These are phyloP conservation scores for Gymnopus androsaceus DNA, from an alignment of 1,284 basidiomycete genomes.

Conservation along the genomic window DNA sequence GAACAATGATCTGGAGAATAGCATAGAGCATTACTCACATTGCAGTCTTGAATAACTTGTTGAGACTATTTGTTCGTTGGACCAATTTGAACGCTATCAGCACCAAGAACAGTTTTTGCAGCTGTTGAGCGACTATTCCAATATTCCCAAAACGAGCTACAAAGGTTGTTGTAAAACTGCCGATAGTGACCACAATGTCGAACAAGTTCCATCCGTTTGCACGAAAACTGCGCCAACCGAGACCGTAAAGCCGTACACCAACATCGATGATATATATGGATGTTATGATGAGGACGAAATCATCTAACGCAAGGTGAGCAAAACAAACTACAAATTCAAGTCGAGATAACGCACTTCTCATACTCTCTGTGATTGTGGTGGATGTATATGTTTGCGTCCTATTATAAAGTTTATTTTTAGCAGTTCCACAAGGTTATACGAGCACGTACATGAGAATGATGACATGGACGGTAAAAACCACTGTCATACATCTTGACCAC, in stretches of 20 bases:
- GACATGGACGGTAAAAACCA: slow-evolving; percentile 85
- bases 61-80: slow-evolving; percentile 85
- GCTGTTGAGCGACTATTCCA: slow-evolving; percentile 62
- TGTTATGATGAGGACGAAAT: slow-evolving; percentile 78
- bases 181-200: slow-evolving; percentile 82
- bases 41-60: slow-evolving; percentile 96
- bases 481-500: slow-evolving; percentile 87
- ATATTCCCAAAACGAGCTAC: slow-evolving; percentile 64
- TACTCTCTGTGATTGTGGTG: slow-evolving; percentile 53
- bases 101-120: slow-evolving; percentile 95
- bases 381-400: slow-evolving; percentile 84
- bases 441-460: slow-evolving; percentile 76
- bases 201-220: slow-evolving; percentile 94
- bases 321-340: neutral
- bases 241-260: slow-evolving; percentile 75
- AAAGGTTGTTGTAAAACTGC: slow-evolving; percentile 85
- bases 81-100: slow-evolving; percentile 94
- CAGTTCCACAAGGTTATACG: neutral
- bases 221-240: slow-evolving; percentile 84
- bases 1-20: neutral
- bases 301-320: slow-evolving; percentile 48
- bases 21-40: slow-evolving; percentile 56
- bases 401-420: slow-evolving; percentile 16
- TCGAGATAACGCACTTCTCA: slow-evolving; percentile 59
- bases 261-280: slow-evolving; percentile 82